Percentiles rank a stretch among this genome's conserved stretches.
Evolutionary conservation across 2,329 filamentous ascomycete genomes (phyloP).

Genomic region (Hymenoscyphus fructigenus): DNA sequence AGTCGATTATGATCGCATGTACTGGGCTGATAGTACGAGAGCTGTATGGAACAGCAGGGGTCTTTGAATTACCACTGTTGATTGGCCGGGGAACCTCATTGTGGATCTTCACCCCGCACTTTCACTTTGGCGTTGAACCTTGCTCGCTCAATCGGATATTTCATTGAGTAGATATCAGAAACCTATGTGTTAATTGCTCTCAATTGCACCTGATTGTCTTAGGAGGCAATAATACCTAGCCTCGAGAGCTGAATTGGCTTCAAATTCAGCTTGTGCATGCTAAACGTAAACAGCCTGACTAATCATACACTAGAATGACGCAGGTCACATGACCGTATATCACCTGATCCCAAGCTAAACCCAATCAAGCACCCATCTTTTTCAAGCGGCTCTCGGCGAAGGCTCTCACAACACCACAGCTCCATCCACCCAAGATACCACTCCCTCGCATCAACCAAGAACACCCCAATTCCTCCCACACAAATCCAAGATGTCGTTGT

Average conservation of each 20-base stretch:
- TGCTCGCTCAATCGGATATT: not conserved
- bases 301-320: not conserved
- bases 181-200: not conserved
- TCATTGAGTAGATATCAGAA: not conserved
- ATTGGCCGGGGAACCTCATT: constrained; percentile 5
- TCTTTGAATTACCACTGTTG: not conserved
- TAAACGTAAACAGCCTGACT: not conserved
- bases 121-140: constrained; percentile 9
- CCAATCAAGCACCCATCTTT: constrained; percentile 3
- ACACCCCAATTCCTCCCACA: constrained; percentile 38
- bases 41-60: not conserved
- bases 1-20: not conserved
- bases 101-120: constrained; percentile 24
- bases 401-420: constrained; percentile 16
- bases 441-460: constrained; percentile 17
- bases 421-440: constrained; percentile 14
- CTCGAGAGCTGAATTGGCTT: no score
- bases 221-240: not conserved
- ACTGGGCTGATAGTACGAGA: constrained; percentile 4
- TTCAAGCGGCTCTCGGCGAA: constrained; percentile 20
- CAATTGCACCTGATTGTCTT: not conserved
- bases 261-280: not conserved
- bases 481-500: constrained; percentile 67
- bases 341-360: constrained; percentile 8
- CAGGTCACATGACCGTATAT: not conserved